Conservation (phyloP, 768 basidiomycete genomes). For the Pleurotus cornucopiae region DNA sequence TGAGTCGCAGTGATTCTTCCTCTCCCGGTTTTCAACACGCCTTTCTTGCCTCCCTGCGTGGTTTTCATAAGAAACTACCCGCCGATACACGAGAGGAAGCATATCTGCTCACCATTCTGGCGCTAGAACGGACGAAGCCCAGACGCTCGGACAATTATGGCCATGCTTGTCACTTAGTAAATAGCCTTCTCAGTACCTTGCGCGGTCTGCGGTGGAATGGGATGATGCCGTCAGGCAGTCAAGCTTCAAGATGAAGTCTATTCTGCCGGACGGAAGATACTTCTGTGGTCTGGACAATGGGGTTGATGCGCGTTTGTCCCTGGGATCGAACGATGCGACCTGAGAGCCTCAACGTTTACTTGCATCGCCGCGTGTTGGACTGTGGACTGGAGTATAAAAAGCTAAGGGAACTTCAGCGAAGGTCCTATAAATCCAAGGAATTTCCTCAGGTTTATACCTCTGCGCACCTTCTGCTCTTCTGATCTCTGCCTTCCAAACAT, state of each 20-base stretch:
- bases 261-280: background rate
- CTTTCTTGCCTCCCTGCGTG: too few species aligned
- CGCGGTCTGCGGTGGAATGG: background rate
- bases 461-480: background rate
- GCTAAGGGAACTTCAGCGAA: too few species aligned
- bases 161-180: background rate
- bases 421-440: too few species aligned
- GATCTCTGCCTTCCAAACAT: background rate
- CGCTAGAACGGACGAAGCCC: background rate
- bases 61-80: too few species aligned
- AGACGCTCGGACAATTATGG: background rate
- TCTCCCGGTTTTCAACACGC: too few species aligned
- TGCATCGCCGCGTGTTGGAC: background rate
- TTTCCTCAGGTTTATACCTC: too few species aligned
- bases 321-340: background rate
- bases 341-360: background rate
- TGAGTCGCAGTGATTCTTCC: too few species aligned
- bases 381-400: background rate
- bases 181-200: slow-evolving; percentile 6
- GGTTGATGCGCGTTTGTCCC: background rate
- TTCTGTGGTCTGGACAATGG: background rate
- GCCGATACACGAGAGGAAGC: background rate
- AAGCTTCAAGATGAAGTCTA: background rate
- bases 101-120: background rate
- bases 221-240: slow-evolving; percentile 1